Evolutionary conservation across 139 green algal genomes (phyloP).

Genomic region (Coelastrella sp.): DNA sequence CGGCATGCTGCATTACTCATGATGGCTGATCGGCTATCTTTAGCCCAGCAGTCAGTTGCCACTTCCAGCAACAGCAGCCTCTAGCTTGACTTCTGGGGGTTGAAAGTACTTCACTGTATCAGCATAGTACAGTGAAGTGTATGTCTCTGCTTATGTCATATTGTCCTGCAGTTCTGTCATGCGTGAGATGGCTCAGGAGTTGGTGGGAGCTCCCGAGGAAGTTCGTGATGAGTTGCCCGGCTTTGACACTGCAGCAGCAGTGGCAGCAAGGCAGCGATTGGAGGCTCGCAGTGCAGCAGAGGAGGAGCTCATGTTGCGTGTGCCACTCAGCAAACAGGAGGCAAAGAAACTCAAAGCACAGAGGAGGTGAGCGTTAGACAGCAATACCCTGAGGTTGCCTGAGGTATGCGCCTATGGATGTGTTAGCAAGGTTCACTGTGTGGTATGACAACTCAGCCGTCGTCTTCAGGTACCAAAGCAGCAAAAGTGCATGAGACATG

Average conservation of each 20-base stretch:
- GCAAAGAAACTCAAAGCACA: conserved; percentile 77
- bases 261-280: conserved; percentile 75
- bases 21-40: too few relatives aligned
- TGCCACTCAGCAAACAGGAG: conserved; percentile 88
- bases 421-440: too few relatives aligned
- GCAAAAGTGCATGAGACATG: too few relatives aligned
- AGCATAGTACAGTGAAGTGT: neutral
- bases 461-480: too few relatives aligned
- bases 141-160: neutral
- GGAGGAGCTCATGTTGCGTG: conserved; percentile 92
- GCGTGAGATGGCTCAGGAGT: conserved; percentile 69
- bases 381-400: too few relatives aligned
- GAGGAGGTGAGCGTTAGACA: conserved; percentile 15
- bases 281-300: conserved; percentile 82
- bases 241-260: conserved; percentile 55
- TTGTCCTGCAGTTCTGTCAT: conserved; percentile 70
- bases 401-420: too few relatives aligned
- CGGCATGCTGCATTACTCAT: too few relatives aligned
- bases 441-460: too few relatives aligned
- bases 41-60: too few relatives aligned
- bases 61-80: too few relatives aligned
- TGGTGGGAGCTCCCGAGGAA: conserved; percentile 87
- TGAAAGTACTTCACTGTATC: too few relatives aligned
- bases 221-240: conserved; percentile 55
- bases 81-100: too few relatives aligned